Conservation (phyloP, 345 rosid species). For the Turritis glabra region DNA sequence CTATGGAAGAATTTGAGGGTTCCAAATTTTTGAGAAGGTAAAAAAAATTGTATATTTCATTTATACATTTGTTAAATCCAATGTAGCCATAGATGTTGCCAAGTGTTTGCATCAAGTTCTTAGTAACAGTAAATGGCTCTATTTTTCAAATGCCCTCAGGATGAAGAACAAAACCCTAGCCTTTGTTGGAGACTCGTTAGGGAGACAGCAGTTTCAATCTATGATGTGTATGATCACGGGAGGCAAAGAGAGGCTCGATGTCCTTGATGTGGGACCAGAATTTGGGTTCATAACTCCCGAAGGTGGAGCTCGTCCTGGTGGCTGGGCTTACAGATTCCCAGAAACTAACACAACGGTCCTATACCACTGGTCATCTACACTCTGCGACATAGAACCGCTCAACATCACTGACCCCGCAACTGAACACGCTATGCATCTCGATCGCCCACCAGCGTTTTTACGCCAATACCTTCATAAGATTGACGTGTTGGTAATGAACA, state of each 20-base stretch:
- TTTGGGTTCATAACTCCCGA: conserved; percentile 55
- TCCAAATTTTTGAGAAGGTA: conserved; percentile 78
- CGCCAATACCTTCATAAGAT: conserved; percentile 53
- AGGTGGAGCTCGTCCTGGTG: conserved; percentile 61
- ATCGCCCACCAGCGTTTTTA: conserved; percentile 76
- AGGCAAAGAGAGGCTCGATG: conserved; percentile 51
- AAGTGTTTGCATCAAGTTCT: conserved; percentile 21
- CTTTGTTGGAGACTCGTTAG: conserved; percentile 86
- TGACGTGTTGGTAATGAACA: conserved; percentile 71
- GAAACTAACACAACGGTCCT: conserved; percentile 69
- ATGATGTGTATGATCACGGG: conserved; percentile 81
- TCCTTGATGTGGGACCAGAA: conserved; percentile 60
- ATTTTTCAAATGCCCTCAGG: conserved; percentile 45
- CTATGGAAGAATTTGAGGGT: conserved; percentile 76
- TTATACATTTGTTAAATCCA: conserved; percentile 11
- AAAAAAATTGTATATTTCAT: background rate
- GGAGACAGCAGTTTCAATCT: conserved; percentile 83
- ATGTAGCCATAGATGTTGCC: conserved; percentile 3
- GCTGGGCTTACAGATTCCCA: conserved; percentile 78
- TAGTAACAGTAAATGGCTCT: conserved; percentile 24
- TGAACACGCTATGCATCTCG: conserved; percentile 80
- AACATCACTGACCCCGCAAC: conserved; percentile 49
- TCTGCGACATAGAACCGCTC: conserved; percentile 67
- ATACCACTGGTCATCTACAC: conserved; percentile 75
- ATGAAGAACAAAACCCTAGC: conserved; percentile 74